These are phyloP conservation scores for Pseudisothecium myosuroides DNA, from an alignment of 225 moss, liverwort and hornwort species.

Conservation along the genomic window DNA sequence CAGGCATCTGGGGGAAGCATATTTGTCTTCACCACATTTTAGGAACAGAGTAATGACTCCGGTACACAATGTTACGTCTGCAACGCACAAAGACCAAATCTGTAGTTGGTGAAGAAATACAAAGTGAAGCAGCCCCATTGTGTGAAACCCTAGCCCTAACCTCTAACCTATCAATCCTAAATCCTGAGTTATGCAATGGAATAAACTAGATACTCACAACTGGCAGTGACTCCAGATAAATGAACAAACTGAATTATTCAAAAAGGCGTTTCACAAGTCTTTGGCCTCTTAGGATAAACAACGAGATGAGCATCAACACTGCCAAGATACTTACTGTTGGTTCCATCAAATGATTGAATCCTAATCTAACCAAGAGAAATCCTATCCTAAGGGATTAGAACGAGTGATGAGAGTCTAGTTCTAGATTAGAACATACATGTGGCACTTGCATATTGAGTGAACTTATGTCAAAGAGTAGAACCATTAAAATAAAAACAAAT, in stretches of 20 bases:
- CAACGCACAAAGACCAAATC: not conserved
- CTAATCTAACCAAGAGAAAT: too few relatives aligned
- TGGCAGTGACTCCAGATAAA: not conserved
- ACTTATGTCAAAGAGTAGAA: too few relatives aligned
- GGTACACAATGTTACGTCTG: not conserved
- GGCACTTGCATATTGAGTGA: too few relatives aligned
- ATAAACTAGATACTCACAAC: not conserved
- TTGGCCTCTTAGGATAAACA: not conserved
- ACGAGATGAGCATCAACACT: not conserved
- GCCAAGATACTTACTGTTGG: constrained; percentile 35
- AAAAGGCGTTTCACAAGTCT: not conserved
- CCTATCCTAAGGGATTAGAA: too few relatives aligned
- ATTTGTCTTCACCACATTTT: not conserved
- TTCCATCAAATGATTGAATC: too few relatives aligned
- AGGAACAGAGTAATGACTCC: not conserved
- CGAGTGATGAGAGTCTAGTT: too few relatives aligned
- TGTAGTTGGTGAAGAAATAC: not conserved
- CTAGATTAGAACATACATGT: too few relatives aligned
- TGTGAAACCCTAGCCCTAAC: not conserved
- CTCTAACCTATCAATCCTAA: not conserved
- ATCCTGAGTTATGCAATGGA: not conserved
- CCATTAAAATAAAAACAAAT: too few relatives aligned
- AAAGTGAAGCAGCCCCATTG: not conserved
- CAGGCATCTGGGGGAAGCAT: not conserved
- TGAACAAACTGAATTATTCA: not conserved